These are phyloP conservation scores for Obelidium mucronatum DNA, from an alignment of 192 early-diverging fungal genomes.

Conservation along the genomic window DNA sequence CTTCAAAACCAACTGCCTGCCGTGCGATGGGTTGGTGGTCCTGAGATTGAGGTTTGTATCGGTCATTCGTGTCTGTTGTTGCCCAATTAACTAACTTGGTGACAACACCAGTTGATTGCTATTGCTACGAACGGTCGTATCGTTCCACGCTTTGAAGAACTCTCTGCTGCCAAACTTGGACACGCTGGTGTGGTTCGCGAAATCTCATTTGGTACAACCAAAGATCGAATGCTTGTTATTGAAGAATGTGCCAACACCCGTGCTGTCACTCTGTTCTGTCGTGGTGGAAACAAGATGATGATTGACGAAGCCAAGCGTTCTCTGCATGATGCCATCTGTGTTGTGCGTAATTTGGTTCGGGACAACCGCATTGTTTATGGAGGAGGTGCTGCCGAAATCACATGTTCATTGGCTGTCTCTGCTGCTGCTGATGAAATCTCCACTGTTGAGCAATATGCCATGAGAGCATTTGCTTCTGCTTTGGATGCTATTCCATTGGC, in stretches of 20 bases:
- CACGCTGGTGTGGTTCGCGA: constrained; percentile 94
- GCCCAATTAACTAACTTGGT: constrained; percentile 7
- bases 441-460: constrained; percentile 98
- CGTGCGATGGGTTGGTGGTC: constrained; percentile 99
- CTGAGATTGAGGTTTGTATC: constrained; percentile 92
- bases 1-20: constrained; percentile 97
- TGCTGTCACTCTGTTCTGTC: constrained; percentile 95
- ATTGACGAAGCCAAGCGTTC: constrained; percentile 99
- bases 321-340: constrained; percentile 98
- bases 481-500: constrained; percentile 93
- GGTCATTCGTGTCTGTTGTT: neutral
- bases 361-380: constrained; percentile 99
- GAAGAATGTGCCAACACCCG: constrained; percentile 99
- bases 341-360: constrained; percentile 94
- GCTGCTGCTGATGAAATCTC: constrained; percentile 89
- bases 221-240: constrained; percentile 99
- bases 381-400: constrained; percentile 97
- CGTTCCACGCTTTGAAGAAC: constrained; percentile 99
- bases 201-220: constrained; percentile 95
- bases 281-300: constrained; percentile 99
- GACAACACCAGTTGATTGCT: constrained; percentile 78
- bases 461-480: constrained; percentile 96
- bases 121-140: constrained; percentile 99
- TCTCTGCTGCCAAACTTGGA: constrained; percentile 88
- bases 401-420: constrained; percentile 91